These are phyloP conservation scores for Plasmopara halstedii DNA, from an alignment of 352 stramenopile genomes.

Conservation along the genomic window DNA sequence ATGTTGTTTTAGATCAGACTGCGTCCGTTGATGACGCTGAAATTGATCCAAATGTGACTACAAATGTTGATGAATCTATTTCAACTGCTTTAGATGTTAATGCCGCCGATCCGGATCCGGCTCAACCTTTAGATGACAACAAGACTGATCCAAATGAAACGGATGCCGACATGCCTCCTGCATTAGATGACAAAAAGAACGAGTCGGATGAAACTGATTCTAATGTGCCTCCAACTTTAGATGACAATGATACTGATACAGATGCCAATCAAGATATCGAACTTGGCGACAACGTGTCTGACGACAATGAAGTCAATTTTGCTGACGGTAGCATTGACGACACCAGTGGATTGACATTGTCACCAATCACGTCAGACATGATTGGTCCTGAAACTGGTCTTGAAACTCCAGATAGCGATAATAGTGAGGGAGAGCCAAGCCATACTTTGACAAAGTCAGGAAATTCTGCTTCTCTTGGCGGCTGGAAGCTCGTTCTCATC, in stretches of 20 bases:
- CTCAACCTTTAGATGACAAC: background rate
- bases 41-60: background rate
- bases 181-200: background rate
- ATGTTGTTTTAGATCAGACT: background rate
- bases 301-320: background rate
- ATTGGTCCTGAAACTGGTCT: slow-evolving; percentile 3
- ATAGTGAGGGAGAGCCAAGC: slow-evolving; percentile 4
- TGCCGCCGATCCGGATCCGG: background rate
- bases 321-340: slow-evolving; percentile 9
- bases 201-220: background rate
- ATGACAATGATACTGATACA: background rate
- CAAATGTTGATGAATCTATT: background rate
- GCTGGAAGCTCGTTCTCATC: slow-evolving; percentile 35
- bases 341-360: slow-evolving; percentile 20
- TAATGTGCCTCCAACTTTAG: slow-evolving; percentile 1
- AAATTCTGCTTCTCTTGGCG: slow-evolving; percentile 17
- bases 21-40: background rate
- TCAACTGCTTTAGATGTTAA: background rate
- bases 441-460: slow-evolving; percentile 12
- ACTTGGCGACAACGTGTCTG: background rate
- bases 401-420: background rate
- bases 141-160: background rate
- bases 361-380: slow-evolving; percentile 25
- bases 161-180: background rate
- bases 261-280: background rate